Base-by-base conservation (phyloP, 2,329 filamentous ascomycete genomes). In the Fusarium sambucinum region DNA sequence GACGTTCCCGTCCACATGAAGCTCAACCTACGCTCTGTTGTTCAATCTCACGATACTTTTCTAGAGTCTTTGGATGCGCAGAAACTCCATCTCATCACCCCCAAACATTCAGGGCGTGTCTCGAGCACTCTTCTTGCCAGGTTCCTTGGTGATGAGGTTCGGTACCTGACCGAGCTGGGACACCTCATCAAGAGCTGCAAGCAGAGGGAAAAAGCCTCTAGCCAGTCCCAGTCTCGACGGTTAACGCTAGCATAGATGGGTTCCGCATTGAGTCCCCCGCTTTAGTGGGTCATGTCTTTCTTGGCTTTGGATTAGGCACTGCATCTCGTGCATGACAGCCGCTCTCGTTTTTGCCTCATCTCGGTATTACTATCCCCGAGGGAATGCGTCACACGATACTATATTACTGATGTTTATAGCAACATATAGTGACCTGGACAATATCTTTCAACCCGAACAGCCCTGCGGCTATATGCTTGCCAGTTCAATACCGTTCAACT, bases 121-220 rank as follows among this genome's bases (percentile, higher is more conserved):
- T 56, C 62, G 62, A 69, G 66, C 67, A 59, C 33, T 63, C 66
- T 44, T 64, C 37, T 46, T 69, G 40, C 66, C 66, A 33, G 66
- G 66, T 57, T 52, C 53, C 67, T 66, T 58, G 51, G 47, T 37
- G 44, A 50, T 59, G 54, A 64, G 50, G 55, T 64, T 73, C 71
- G 71, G 71, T 69, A 73, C 62, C 58, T 73, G 71, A 74, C 71
- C 71, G 71, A 73, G 65, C 69, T 69, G 63, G 67, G 68, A 69
- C 68, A 59, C 67, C 47, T 64, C 53, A 50, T 42, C 46, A 67
- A 61, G 52, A 70, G 55, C 65, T 70, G 69, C 71, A 66, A 61
- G 55, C 53, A 68, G 66, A 57, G 58, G 51, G 45, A 64, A 56
- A 59, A 52, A 45, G 56, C 42, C 57, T 61, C 61, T 58, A 57